Percentiles rank a stretch among this genome's conserved stretches.
These are phyloP conservation scores for Calocera cornea DNA, from an alignment of 768 basidiomycete species.

Conservation along the genomic window DNA sequence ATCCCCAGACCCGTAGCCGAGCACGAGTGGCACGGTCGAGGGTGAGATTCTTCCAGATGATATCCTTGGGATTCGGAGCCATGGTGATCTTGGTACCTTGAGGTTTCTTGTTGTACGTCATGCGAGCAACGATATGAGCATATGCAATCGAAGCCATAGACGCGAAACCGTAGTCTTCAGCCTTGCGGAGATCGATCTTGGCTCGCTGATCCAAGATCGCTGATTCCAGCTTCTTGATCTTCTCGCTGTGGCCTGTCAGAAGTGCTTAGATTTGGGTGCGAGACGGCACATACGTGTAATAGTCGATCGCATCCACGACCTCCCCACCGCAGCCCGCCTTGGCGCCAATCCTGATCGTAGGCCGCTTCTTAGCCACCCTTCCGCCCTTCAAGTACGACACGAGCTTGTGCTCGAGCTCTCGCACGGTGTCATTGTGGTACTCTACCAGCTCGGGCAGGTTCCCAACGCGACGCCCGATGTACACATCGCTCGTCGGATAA, in stretches of 20 bases:
- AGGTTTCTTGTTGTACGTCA: constrained; percentile 51
- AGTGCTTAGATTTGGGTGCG: not conserved
- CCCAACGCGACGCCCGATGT: constrained; percentile 78
- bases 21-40: constrained; percentile 51
- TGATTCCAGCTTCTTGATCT: constrained; percentile 48
- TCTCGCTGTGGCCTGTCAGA: constrained; percentile 23
- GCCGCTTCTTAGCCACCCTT: constrained; percentile 63
- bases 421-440: constrained; percentile 86
- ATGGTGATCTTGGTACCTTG: constrained; percentile 57
- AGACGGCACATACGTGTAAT: constrained; percentile 56
- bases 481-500: constrained; percentile 83
- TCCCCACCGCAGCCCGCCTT: constrained; percentile 69
- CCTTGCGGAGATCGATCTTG: constrained; percentile 34
- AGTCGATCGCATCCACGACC: constrained; percentile 85
- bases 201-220: constrained; percentile 60
- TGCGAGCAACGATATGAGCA: constrained; percentile 70
- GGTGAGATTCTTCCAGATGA: constrained; percentile 86
- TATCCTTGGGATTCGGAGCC: constrained; percentile 83
- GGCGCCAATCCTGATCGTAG: constrained; percentile 66
- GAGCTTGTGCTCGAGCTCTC: constrained; percentile 75
- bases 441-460: constrained; percentile 82
- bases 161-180: constrained; percentile 56
- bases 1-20: constrained; percentile 61
- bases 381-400: constrained; percentile 84
- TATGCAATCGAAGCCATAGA: constrained; percentile 62